Conservation (phyloP, 306 rosid species). For the Phaseolus lunatus region DNA sequence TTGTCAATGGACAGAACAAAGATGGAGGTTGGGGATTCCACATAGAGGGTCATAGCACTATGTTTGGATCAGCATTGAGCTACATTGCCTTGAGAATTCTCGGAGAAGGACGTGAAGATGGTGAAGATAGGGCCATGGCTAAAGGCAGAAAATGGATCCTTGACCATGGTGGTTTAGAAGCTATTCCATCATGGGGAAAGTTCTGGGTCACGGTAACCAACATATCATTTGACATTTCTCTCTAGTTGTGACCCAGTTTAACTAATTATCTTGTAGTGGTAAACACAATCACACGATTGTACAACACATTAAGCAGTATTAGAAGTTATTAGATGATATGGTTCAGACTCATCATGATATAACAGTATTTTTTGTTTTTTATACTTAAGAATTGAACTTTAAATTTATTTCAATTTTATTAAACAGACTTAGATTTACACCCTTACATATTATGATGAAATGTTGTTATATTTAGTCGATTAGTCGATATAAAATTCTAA, state of each 20-base stretch:
- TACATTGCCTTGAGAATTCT: conserved; percentile 71
- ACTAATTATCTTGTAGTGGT: conserved; percentile 36
- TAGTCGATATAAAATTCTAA: too few species aligned
- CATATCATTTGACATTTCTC: neutral
- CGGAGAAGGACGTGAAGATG: conserved; percentile 57
- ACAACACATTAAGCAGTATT: neutral
- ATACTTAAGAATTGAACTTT: too few species aligned
- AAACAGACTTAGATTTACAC: too few species aligned
- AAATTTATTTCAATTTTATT: too few species aligned
- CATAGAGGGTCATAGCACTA: conserved; percentile 72
- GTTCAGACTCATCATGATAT: too few species aligned
- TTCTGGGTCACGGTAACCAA: conserved; percentile 63
- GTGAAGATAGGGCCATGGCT: conserved; percentile 50
- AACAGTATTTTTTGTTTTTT: too few species aligned
- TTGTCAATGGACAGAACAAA: conserved; percentile 54
- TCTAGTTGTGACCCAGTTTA: neutral
- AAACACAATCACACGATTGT: neutral
- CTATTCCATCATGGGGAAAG: conserved; percentile 82
- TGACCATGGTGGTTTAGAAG: conserved; percentile 61
- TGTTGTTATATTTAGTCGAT: too few species aligned
- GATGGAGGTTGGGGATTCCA: conserved; percentile 89
- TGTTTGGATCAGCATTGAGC: conserved; percentile 74
- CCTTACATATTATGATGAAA: too few species aligned
- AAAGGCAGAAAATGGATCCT: conserved; percentile 71
- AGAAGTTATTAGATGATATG: too few species aligned